Percentiles rank a stretch among this genome's conserved stretches.
Conservation (phyloP, 2,329 filamentous ascomycete genomes). For the Talaromyces piceae region DNA sequence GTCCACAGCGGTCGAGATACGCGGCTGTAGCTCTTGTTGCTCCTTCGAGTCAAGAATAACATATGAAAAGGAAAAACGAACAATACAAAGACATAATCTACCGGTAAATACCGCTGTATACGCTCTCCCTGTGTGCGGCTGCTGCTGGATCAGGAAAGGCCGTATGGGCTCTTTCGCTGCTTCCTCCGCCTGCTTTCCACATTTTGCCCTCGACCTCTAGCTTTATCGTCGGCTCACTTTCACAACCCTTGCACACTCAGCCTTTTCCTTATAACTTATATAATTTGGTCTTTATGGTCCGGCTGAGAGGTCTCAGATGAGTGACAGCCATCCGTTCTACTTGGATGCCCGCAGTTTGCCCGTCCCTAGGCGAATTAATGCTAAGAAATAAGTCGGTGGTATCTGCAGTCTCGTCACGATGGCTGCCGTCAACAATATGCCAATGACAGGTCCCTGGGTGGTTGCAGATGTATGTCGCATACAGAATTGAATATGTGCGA, state of each 20-base stretch:
- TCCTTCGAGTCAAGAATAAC: too few species aligned
- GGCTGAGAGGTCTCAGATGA: neutral
- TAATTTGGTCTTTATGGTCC: neutral
- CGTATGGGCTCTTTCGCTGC: neutral
- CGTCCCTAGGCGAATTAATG: neutral
- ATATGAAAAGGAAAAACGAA: too few species aligned
- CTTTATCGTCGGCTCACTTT: neutral
- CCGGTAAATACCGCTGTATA: neutral
- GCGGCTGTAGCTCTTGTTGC: too few species aligned
- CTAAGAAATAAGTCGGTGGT: too few species aligned
- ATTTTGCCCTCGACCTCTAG: neutral
- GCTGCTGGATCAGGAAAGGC: neutral
- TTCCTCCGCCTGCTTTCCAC: neutral
- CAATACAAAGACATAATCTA: neutral
- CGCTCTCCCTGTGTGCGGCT: too few species aligned
- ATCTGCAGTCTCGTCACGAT: neutral
- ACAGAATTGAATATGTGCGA: neutral
- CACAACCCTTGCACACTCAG: neutral
- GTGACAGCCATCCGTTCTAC: neutral
- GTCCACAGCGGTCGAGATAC: too few species aligned
- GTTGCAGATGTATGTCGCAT: constrained; percentile 30
- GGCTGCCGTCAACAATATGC: neutral
- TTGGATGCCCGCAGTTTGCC: neutral
- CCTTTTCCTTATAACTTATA: neutral
- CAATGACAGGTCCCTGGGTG: constrained; percentile 25